phyloP scores from a whole-genome alignment of 148 eudicot genomes.

The Limonium bicolor region DNA sequence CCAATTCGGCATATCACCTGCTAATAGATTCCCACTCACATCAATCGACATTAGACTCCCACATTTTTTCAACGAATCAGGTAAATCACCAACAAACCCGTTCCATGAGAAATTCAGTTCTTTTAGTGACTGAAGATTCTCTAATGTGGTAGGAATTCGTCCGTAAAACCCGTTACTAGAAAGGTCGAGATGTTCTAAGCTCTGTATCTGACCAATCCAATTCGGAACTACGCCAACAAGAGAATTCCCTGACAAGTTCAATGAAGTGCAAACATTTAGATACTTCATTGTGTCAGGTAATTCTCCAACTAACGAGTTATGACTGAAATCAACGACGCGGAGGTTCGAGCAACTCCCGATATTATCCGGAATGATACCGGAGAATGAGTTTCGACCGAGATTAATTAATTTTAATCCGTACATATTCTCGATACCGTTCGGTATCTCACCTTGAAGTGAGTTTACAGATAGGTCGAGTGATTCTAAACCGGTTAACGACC shows the following conservation, averaged over 20 bases:
- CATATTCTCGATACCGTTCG: conserved; percentile 43
- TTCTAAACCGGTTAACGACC: conserved; percentile 50
- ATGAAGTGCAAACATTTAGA: conserved; percentile 42
- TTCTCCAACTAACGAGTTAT: conserved; percentile 42
- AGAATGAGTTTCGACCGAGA: conserved; percentile 42
- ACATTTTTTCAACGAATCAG: conserved; percentile 48
- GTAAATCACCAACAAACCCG: conserved; percentile 47
- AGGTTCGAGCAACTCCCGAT: conserved; percentile 58
- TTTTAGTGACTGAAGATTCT: conserved; percentile 37
- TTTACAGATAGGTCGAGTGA: conserved; percentile 56
- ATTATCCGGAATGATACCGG: conserved; percentile 51
- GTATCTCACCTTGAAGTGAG: conserved; percentile 51
- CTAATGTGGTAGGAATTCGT: conserved; percentile 38
- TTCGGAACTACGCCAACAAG: conserved; percentile 52
- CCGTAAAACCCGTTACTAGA: conserved; percentile 62
- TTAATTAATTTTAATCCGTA: conserved; percentile 35
- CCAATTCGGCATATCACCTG: conserved; percentile 60
- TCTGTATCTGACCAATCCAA: conserved; percentile 69
- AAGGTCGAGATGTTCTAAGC: conserved; percentile 64
- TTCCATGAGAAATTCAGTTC: conserved; percentile 49
- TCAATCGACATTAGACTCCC: conserved; percentile 36
- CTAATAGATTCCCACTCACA: conserved; percentile 42
- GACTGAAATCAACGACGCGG: conserved; percentile 48
- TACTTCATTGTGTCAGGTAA: conserved; percentile 58
- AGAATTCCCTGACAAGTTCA: conserved; percentile 34